These are phyloP conservation scores for Vitis hybrid DNA, from an alignment of 177 flowering plant genomes.

Conservation along the genomic window DNA sequence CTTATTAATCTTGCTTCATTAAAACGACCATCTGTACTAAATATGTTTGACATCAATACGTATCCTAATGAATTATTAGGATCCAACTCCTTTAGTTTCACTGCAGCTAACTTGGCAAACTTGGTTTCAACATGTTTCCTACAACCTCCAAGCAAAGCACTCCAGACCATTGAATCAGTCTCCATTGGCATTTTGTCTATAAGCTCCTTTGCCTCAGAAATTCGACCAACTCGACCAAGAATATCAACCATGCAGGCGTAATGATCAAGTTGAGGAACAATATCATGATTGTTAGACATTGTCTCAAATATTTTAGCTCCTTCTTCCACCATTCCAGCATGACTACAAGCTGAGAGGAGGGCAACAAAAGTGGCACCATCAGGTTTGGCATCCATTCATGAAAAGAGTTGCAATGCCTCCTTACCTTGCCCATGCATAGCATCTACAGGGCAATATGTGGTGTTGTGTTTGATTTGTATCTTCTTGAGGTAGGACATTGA, in stretches of 20 bases:
- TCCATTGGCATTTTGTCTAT: constrained; percentile 59
- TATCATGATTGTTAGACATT: constrained; percentile 42
- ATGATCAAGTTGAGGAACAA: constrained; percentile 65
- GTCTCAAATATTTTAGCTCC: constrained; percentile 54
- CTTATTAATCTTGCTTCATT: too few species aligned
- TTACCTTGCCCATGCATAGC: constrained; percentile 67
- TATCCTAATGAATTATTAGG: too few species aligned
- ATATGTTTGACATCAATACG: too few species aligned
- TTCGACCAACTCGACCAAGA: constrained; percentile 59
- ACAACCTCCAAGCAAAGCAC: too few species aligned
- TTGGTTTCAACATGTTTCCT: too few species aligned
- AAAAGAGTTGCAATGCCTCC: constrained; percentile 51
- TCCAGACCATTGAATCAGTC: constrained; percentile 55
- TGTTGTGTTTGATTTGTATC: too few species aligned
- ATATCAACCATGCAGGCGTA: constrained; percentile 78
- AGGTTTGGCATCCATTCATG: constrained; percentile 49
- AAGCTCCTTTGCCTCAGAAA: constrained; percentile 52
- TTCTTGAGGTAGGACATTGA: too few species aligned
- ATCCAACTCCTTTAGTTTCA: too few species aligned
- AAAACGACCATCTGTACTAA: too few species aligned
- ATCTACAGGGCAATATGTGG: constrained; percentile 1
- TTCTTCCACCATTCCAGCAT: constrained; percentile 64
- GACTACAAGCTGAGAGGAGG: constrained; percentile 74
- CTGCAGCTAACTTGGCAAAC: too few species aligned
- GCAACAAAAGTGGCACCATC: constrained; percentile 74